These are phyloP conservation scores for Allomyces javanicus DNA, from an alignment of 192 early-diverging fungal species.

Conservation along the genomic window DNA sequence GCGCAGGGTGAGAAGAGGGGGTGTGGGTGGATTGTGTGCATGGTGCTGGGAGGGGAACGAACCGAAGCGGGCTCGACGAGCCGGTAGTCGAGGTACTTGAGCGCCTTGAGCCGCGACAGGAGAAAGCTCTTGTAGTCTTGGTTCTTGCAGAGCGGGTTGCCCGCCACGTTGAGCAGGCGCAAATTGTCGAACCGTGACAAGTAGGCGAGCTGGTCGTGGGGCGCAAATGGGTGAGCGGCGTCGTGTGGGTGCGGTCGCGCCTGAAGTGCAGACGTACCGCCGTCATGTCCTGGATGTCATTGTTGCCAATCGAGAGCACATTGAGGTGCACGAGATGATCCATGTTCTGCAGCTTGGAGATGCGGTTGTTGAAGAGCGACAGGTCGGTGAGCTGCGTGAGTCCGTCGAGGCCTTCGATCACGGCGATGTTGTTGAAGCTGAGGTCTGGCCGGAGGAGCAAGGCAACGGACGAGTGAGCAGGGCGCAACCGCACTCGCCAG, in stretches of 20 bases:
- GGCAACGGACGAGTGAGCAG: neutral
- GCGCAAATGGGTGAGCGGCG: neutral
- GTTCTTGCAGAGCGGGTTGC: slow-evolving; percentile 32
- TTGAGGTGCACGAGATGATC: slow-evolving; percentile 34
- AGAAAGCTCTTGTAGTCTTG: slow-evolving; percentile 33
- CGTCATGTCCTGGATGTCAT: slow-evolving; percentile 10
- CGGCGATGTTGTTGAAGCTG: slow-evolving; percentile 42
- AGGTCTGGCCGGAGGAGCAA: slow-evolving; percentile 14
- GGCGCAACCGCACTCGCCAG: too few relatives aligned
- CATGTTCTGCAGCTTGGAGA: slow-evolving; percentile 30
- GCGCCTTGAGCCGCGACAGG: slow-evolving; percentile 27
- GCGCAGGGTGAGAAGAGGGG: neutral
- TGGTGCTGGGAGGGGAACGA: too few relatives aligned
- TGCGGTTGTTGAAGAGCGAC: slow-evolving; percentile 43
- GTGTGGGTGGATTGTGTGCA: too few relatives aligned
- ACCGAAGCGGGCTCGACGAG: slow-evolving; percentile 34
- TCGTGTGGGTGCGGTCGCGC: neutral
- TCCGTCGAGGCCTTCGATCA: slow-evolving; percentile 33
- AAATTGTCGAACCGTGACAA: slow-evolving; percentile 29
- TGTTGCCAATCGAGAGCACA: slow-evolving; percentile 40
- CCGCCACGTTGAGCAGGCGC: slow-evolving; percentile 29
- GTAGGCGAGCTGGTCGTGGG: slow-evolving; percentile 20
- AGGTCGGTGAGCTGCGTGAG: slow-evolving; percentile 37
- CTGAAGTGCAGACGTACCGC: neutral
- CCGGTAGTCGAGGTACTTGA: slow-evolving; percentile 42